A percentile compares a stretch with the other conserved stretches of the same genome.
Conservation (phyloP, 306 rosid genomes). For the Quercus agrifolia region DNA sequence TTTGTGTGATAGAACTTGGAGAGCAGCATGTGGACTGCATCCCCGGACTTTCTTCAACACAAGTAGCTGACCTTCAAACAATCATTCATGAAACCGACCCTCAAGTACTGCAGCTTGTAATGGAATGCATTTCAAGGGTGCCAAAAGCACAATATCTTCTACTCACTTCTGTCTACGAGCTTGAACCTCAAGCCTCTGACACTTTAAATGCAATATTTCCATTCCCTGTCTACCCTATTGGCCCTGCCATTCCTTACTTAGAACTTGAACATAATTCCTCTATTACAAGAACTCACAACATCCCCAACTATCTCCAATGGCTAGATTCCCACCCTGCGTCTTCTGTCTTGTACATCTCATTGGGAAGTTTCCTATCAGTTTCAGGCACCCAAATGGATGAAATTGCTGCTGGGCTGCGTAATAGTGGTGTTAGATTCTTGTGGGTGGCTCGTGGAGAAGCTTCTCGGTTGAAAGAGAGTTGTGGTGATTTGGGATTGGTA, state of each 20-base stretch:
- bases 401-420: conserved; percentile 38
- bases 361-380: conserved; percentile 52
- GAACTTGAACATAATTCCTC: neutral
- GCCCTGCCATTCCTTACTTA: conserved; percentile 23
- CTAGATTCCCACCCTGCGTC: conserved; percentile 34
- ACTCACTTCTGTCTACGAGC: conserved; percentile 33
- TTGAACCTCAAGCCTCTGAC: conserved; percentile 38
- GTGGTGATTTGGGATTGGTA: conserved; percentile 40
- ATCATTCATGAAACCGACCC: neutral
- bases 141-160: conserved; percentile 34
- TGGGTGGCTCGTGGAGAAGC: conserved; percentile 55
- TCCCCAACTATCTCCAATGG: neutral
- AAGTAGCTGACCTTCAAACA: conserved; percentile 35
- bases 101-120: neutral
- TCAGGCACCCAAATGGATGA: conserved; percentile 44
- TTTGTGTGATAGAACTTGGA: conserved; percentile 17
- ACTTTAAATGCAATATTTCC: conserved; percentile 12
- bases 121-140: conserved; percentile 15
- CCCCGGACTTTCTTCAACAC: conserved; percentile 40
- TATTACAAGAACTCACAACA: too few species aligned
- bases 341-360: conserved; percentile 53
- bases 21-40: conserved; percentile 34
- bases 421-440: conserved; percentile 24
- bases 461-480: conserved; percentile 23
- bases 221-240: conserved; percentile 33